A percentile compares a stretch with the other conserved stretches of the same genome.
These are phyloP conservation scores for Stropharia rugosoannulata DNA, from an alignment of 768 basidiomycete genomes.

Conservation along the genomic window DNA sequence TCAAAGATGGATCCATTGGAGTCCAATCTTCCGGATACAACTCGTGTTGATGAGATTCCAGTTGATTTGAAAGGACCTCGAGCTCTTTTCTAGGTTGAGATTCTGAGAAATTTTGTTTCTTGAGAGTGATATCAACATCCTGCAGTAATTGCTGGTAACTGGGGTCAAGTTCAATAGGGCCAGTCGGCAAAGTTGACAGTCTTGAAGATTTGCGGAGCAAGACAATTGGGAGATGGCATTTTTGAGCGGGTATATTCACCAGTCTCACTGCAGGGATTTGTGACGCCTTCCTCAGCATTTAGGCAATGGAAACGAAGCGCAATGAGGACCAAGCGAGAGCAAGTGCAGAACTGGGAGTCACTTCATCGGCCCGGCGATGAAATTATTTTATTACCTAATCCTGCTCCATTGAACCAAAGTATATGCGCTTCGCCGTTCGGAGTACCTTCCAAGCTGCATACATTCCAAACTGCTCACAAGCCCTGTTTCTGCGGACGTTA, in stretches of 20 bases:
- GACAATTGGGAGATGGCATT: neutral
- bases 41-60: neutral
- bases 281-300: neutral
- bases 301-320: neutral
- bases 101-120: conserved; percentile 29
- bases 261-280: conserved; percentile 1
- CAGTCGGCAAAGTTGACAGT: conserved; percentile 47
- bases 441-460: no score
- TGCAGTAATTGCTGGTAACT: conserved; percentile 58
- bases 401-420: no score
- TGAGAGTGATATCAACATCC: conserved; percentile 69
- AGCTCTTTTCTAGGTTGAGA: conserved; percentile 45
- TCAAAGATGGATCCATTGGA: conserved; percentile 27
- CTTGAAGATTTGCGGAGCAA: conserved; percentile 22
- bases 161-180: conserved; percentile 64
- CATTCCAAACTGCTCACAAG: no score
- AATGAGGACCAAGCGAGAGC: neutral
- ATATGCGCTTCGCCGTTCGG: no score
- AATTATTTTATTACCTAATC: no score
- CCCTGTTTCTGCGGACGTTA: no score
- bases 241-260: neutral
- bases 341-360: neutral
- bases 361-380: neutral
- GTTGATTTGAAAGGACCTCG: conserved; percentile 33
- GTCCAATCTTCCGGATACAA: conserved; percentile 18